Percentiles rank a stretch among this genome's conserved stretches.
Evolutionary conservation across 345 rosid genomes (phyloP).

Genomic region (Hevea brasiliensis): DNA sequence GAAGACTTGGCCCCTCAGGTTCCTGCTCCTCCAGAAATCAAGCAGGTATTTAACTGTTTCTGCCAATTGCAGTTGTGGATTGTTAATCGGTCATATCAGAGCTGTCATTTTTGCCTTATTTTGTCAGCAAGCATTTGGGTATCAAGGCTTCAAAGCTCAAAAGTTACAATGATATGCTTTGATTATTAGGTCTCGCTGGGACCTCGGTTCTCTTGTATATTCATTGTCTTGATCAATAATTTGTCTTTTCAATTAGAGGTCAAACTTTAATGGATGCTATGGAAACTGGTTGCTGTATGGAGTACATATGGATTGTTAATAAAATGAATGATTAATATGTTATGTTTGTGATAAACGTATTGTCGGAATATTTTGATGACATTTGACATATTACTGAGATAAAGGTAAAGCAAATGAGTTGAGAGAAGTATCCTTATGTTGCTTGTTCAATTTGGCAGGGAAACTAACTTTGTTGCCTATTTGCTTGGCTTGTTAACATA

Average conservation of each 20-base stretch:
- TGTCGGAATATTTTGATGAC: not conserved
- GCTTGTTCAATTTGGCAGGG: not conserved
- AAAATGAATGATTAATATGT: not conserved
- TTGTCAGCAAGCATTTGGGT: not conserved
- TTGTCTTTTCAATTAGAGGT: not conserved
- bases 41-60: constrained; percentile 50
- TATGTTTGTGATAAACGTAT: not conserved
- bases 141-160: not conserved
- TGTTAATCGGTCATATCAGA: not conserved
- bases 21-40: constrained; percentile 97
- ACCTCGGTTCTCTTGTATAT: not conserved
- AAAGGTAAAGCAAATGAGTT: not conserved
- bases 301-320: not conserved
- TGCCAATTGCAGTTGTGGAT: constrained; percentile 5
- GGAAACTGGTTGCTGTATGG: not conserved
- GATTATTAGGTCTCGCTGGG: not conserved
- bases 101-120: not conserved
- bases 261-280: not conserved
- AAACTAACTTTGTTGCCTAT: not conserved
- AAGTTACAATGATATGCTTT: not conserved
- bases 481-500: not conserved
- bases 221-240: not conserved
- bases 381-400: too few species aligned
- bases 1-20: constrained; percentile 92
- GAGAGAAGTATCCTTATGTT: not conserved